Evolutionary conservation across 352 stramenopile species (phyloP).

Genomic region (Phytopythium helicoides): DNA sequence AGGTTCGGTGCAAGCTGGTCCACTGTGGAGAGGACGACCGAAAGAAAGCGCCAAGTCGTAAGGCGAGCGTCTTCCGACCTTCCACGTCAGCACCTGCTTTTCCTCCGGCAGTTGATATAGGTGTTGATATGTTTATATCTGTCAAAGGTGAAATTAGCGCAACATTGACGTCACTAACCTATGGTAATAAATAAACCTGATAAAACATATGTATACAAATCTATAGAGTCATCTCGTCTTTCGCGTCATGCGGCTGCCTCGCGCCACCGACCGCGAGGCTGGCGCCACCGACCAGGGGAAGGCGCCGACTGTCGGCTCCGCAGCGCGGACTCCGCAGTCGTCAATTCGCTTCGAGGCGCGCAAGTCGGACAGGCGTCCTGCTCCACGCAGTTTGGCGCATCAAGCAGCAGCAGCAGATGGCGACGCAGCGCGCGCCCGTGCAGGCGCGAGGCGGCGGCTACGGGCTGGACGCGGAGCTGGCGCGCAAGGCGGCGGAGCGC

Average conservation of each 20-base stretch:
- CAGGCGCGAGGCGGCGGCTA: slow-evolving; percentile 77
- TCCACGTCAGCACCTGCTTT: slow-evolving; percentile 4
- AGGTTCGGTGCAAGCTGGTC: too few species aligned
- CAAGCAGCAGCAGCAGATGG: slow-evolving; percentile 2
- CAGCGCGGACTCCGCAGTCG: slow-evolving; percentile 4
- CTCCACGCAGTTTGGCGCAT: too few species aligned
- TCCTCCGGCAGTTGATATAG: not conserved
- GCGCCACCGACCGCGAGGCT: slow-evolving; percentile 5
- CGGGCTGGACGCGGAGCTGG: slow-evolving; percentile 89
- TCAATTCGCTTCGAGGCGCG: not conserved
- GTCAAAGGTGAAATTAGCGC: too few species aligned
- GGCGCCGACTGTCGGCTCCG: not conserved
- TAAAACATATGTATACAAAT: not conserved
- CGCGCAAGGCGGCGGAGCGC: slow-evolving; percentile 71
- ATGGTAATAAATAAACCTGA: too few species aligned
- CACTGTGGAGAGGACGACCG: not conserved
- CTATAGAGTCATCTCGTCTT: not conserved
- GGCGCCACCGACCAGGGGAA: slow-evolving; percentile 7
- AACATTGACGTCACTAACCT: too few species aligned
- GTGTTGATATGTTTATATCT: not conserved
- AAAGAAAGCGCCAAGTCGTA: slow-evolving; percentile 6
- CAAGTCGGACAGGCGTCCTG: slow-evolving; percentile 3
- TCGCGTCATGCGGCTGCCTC: not conserved
- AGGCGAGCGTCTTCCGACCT: slow-evolving; percentile 5
- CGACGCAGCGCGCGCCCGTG: slow-evolving; percentile 39